Conservation (phyloP, 352 stramenopile species). For the Pelagophyceae sp. region DNA sequence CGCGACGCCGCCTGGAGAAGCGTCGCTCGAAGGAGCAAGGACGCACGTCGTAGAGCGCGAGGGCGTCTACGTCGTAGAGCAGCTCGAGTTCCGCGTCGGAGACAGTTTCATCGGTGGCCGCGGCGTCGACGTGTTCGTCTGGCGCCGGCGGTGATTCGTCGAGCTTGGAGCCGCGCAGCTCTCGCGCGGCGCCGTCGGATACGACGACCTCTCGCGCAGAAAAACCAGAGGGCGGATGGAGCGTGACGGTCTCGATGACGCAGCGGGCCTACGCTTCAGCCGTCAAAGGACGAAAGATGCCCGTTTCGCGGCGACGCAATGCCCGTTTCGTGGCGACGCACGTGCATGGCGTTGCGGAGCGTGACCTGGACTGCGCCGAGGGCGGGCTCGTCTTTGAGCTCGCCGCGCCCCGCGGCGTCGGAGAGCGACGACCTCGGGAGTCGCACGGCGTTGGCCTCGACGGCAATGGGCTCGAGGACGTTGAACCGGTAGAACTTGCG, state of each 20-base stretch:
- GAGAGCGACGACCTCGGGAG: background rate
- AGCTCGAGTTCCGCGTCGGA: background rate
- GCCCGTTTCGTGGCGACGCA: too few relatives aligned
- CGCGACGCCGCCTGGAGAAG: too few relatives aligned
- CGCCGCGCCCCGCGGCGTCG: background rate
- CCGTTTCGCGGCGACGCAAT: too few relatives aligned
- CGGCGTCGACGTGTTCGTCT: background rate
- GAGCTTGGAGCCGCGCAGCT: background rate
- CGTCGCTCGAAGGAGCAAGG: too few relatives aligned
- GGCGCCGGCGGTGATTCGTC: background rate
- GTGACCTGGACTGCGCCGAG: conserved; percentile 28
- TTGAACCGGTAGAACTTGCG: conserved; percentile 80
- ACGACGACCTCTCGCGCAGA: background rate
- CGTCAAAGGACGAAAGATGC: too few relatives aligned
- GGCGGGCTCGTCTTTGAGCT: background rate
- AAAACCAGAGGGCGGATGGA: background rate
- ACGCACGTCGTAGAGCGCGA: too few relatives aligned
- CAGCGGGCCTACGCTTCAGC: too few relatives aligned
- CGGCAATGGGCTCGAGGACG: conserved; percentile 72
- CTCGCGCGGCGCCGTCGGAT: background rate
- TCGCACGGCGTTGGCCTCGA: conserved; percentile 28
- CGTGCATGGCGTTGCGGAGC: conserved; percentile 33
- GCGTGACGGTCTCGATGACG: background rate
- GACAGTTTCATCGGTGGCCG: background rate
- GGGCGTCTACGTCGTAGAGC: background rate